Evolutionary conservation across 1,139 yeast genomes (phyloP), one percentile per base, ranked within the genome.

Genomic region (Candida glucosophila): DNA sequence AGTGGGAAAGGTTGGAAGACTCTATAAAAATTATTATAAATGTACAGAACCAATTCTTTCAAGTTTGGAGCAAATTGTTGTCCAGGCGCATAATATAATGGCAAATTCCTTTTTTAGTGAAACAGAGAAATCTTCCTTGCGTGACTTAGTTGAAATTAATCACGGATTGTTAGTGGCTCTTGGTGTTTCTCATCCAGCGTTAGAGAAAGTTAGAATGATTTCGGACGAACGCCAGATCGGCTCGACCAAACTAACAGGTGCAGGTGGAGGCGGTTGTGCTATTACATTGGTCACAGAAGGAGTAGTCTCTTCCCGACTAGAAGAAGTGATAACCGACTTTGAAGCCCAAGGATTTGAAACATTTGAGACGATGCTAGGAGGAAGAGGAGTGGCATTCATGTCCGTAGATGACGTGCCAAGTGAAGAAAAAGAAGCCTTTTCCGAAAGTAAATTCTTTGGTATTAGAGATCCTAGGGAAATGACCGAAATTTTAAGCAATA

Each of bases 231-330:
- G 71, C 29, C 47, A 58, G 2, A 54, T 90, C 18, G 99, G 99
- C 5, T 77, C 82, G 32, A 88, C 99, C 2, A 90, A 90, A 51
- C 66, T 90, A 33, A 90, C 98, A 0, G 99, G 99, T 22, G 98
- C 98, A 1, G 99, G 99, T 15, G 98, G 98, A 11, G 99, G 99
- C 22, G 99, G 99, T 1, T 90, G 99, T 58, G 95, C 96, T 12
- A 79, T 92, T 30, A 90, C 97, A 0, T 58, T 90, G 27, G 64
- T 88, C 8, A 62, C 73, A 26, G 77, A 72, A 26, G 64, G 61
- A 7, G 59, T 58, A 3, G 46, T 50, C 1, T 58, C 49, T 22
- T 43, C 34, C 2, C 37, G 31, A 2, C 39, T 66, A 8, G 44
- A 47, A 11, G 53, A 52, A 6, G 64, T 63, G 2, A 53, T 55